Base-by-base conservation (phyloP, 345 rosid species). In the Turnera subulata region DNA sequence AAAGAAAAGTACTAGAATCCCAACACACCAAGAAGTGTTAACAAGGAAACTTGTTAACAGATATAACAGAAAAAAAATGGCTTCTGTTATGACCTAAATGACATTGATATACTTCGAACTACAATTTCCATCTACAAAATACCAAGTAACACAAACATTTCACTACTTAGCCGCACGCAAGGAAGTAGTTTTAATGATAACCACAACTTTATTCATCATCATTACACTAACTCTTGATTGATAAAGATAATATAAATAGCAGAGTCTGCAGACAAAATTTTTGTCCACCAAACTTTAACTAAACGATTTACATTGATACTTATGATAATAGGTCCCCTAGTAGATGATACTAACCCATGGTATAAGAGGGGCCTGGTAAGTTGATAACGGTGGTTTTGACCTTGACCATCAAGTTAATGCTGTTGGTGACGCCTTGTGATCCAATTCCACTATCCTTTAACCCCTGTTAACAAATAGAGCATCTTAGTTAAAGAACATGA, bases 361-460 rank as follows among this genome's bases (percentile, higher is more conserved):
- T 67, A 79, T 89, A 93, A 46, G 99, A 79, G 48, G 99, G 94
- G 64, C 81, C 51, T 11, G 99, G 97, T 68, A 93, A 66, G 66
- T 93, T 93, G 65, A 93, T 87, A 59, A 93, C 99, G 1, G 95
- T 87, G 80, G 75, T 87, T 82, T 93, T 93, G 63, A 93, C 79
- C 73, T 89, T 93, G 6, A 82, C 80, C 99, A 93, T 93, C 92
- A 93, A 79, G 74, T 81, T 82, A 55, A 93, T 89, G 82, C 99
- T 93, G 75, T 93, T 93, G 59, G 97, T 89, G 55, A 93, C 77
- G 33, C 97, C 99, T 70, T 93, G 99, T 57, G 99, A 93, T 10
- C 99, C 99, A 21, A 93, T 89, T 44, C 99, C 99, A 62, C 99
- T 93, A 64, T 93, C 99, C 78, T 93, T 93, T 46, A 93, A 62